Conservation (phyloP, 164 flowering plant species). For the Sedum album region DNA sequence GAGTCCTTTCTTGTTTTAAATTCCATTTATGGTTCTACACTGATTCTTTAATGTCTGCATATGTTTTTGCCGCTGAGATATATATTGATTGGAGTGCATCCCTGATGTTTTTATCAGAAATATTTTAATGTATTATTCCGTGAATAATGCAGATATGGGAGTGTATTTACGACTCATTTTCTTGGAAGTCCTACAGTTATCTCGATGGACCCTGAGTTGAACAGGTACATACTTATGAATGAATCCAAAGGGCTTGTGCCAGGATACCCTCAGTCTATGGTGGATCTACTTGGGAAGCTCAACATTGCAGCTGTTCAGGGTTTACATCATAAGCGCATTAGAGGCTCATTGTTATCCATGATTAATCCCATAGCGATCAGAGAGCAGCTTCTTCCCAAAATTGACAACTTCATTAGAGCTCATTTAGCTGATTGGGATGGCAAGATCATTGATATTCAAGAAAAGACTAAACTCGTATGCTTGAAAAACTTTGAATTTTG, state of each 20-base stretch:
- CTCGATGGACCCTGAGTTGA: conserved; percentile 92
- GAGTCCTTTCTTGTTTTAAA: background rate
- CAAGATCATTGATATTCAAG: conserved; percentile 62
- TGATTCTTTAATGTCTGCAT: too few species aligned
- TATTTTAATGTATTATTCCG: too few species aligned
- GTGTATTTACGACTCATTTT: conserved; percentile 77
- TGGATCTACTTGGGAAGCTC: conserved; percentile 70
- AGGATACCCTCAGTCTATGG: conserved; percentile 92
- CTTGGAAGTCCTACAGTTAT: conserved; percentile 80
- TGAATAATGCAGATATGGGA: conserved; percentile 60
- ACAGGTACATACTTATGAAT: conserved; percentile 76
- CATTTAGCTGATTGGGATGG: conserved; percentile 61
- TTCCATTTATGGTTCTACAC: too few species aligned
- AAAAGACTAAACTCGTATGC: conserved; percentile 73
- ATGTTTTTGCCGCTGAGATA: background rate
- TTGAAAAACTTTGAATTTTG: background rate
- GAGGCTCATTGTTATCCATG: conserved; percentile 71
- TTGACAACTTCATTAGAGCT: conserved; percentile 77
- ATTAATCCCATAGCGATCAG: conserved; percentile 62
- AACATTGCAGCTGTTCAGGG: conserved; percentile 94
- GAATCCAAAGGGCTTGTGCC: conserved; percentile 88
- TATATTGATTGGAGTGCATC: background rate
- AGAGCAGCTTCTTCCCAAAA: conserved; percentile 59
- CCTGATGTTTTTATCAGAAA: background rate
- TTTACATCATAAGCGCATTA: conserved; percentile 62